Conservation (phyloP, 129 eudicot genomes). For the Flaveria bidentis region DNA sequence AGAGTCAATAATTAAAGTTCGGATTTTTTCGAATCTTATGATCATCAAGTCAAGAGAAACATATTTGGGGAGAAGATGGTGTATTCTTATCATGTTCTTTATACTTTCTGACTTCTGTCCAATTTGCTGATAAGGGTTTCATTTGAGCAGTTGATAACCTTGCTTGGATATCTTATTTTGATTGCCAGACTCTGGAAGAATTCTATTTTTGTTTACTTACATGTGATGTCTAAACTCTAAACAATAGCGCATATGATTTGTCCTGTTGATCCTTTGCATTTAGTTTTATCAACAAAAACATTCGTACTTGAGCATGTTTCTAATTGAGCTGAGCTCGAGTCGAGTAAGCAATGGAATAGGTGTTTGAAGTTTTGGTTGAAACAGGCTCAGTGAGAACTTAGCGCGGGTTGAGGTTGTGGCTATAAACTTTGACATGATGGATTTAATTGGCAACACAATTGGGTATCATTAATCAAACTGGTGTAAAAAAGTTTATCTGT, state of each 20-base stretch:
- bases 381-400: neutral
- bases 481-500: no score
- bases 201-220: neutral
- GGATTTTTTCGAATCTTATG: slow-evolving; percentile 29
- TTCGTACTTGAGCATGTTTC: neutral
- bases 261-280: neutral
- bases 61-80: slow-evolving; percentile 30
- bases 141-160: slow-evolving; percentile 17
- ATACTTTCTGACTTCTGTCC: slow-evolving; percentile 24
- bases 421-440: neutral
- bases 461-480: neutral
- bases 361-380: neutral
- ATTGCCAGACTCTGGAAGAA: neutral
- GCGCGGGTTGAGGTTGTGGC: neutral
- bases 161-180: slow-evolving; percentile 23
- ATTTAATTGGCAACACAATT: neutral
- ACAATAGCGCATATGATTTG: neutral
- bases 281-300: neutral
- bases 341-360: neutral
- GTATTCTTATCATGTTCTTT: slow-evolving; percentile 34
- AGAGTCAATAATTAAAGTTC: slow-evolving; percentile 40
- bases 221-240: neutral
- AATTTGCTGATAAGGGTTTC: slow-evolving; percentile 17
- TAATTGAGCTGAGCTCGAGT: neutral
- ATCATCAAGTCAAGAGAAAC: slow-evolving; percentile 36